phyloP scores from a whole-genome alignment of 352 stramenopile species.

The Globisporangium yorkense region DNA sequence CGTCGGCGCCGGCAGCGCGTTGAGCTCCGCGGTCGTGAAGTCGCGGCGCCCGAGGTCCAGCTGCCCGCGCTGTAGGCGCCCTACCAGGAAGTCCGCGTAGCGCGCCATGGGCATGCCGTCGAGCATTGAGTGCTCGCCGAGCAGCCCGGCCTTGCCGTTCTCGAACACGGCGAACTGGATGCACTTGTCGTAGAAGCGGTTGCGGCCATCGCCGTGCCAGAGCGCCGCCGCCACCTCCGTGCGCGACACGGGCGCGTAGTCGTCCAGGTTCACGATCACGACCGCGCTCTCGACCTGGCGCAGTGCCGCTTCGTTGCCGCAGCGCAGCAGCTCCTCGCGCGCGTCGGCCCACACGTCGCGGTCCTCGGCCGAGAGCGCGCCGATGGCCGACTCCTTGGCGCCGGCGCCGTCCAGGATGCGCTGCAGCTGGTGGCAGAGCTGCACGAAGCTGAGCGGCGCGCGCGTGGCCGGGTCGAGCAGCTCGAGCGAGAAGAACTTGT shows the following conservation, averaged over 20 bases:
- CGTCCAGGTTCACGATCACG: conserved; percentile 65
- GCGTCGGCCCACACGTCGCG: conserved; percentile 78
- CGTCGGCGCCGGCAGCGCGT: conserved; percentile 21
- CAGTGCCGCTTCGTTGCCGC: conserved; percentile 57
- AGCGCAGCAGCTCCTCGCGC: conserved; percentile 52
- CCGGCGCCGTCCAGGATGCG: conserved; percentile 42
- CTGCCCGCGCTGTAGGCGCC: conserved; percentile 43
- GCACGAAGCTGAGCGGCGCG: conserved; percentile 44
- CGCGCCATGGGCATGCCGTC: conserved; percentile 81
- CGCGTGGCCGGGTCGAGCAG: conserved; percentile 33
- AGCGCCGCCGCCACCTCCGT: conserved; percentile 57
- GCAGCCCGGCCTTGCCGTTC: conserved; percentile 93
- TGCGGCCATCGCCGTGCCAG: conserved; percentile 86
- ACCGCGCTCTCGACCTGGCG: conserved; percentile 62
- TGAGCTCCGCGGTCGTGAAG: conserved; percentile 34
- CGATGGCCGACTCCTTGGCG: conserved; percentile 48
- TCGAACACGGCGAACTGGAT: conserved; percentile 94
- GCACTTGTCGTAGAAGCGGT: conserved; percentile 97
- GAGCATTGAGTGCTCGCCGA: conserved; percentile 93
- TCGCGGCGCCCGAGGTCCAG: conserved; percentile 37
- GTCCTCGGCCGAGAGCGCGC: conserved; percentile 61
- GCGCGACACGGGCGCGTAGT: conserved; percentile 48
- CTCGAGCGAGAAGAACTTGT: conserved; percentile 70
- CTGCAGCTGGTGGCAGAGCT: conserved; percentile 51
- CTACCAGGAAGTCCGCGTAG: conserved; percentile 59